Base-by-base conservation (phyloP, 164 flowering plant genomes). In the Liquidambar formosana region DNA sequence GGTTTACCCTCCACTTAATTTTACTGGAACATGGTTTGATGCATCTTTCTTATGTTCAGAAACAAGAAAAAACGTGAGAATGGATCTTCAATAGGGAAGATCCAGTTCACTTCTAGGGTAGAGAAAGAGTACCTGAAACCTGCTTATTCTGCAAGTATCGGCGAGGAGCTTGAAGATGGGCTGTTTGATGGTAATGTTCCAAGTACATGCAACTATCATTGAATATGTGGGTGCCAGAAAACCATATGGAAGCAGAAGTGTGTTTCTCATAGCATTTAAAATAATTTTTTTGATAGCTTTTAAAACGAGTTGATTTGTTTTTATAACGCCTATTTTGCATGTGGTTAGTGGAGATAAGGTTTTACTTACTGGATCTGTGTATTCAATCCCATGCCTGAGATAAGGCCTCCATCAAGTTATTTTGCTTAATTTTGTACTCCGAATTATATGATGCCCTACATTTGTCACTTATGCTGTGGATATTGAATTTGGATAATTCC, bases 91-190 rank as follows among this genome's bases (percentile, higher is more conserved):
- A 76, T 67, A 11, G 84, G 79, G 49, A 92, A 83, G 79, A 60
- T 82, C 65, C 88, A 79, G 65, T 79, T 85, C 65, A 75, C 74
- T 26, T 75, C 88, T 41, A 88, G 97, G 78, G 97, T 89, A 51
- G 99, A 95, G 83, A 95, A 93, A 78, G 97, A 95, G 72, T 91
- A 84, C 74, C 71, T 91, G 62, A 95, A 91, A 77, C 91, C 97
- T 65, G 66, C 82, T 27, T 95, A 92, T 73, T 78, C 90, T 73
- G 97, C 97, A 33, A 92, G 94, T 76, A 85, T 88, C 43, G 92
- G 93, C 6, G 87, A 80, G 53, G 99, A 91, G 70, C 80, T 95
- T 38, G 99, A 92, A 80, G 99, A 95, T 80, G 99, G 99, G 41
- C 81, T 95, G n/a, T 92, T 92, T 82, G 97, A 95, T 79, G 97